Percentiles rank a stretch among this genome's conserved stretches.
Conservation (phyloP, 305 asterid species). For the Solanum hybrid region DNA sequence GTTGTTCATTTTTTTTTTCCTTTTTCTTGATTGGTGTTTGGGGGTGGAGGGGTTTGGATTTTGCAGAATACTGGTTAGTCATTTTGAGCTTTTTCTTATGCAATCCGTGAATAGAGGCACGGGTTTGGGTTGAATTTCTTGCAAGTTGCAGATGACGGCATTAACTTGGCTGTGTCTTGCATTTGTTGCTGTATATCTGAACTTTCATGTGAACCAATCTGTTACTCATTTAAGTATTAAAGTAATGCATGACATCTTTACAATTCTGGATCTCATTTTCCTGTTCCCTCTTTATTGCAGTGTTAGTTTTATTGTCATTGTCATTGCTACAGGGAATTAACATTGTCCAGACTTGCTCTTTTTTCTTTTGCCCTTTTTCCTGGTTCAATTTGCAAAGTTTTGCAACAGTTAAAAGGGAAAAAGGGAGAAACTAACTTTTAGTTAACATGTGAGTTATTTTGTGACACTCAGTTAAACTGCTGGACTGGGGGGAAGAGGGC, state of each 20-base stretch:
- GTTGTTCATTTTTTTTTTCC: too few relatives aligned
- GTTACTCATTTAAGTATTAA: slow-evolving; percentile 6
- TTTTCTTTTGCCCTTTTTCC: background rate
- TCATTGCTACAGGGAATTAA: background rate
- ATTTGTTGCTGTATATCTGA: slow-evolving; percentile 25
- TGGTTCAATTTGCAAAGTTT: background rate
- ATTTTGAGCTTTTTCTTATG: slow-evolving; percentile 34
- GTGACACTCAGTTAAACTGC: slow-evolving; percentile 58
- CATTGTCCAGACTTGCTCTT: background rate
- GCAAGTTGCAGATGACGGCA: slow-evolving; percentile 38
- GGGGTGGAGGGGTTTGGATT: background rate
- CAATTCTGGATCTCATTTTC: slow-evolving; percentile 32
- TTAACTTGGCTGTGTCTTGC: slow-evolving; percentile 20
- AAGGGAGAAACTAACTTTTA: background rate
- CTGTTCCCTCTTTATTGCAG: background rate
- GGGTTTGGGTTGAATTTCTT: slow-evolving; percentile 36
- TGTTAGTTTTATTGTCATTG: background rate
- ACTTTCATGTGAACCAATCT: slow-evolving; percentile 65
- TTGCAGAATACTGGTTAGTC: background rate
- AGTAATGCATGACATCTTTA: slow-evolving; percentile 14
- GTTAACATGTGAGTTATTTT: background rate
- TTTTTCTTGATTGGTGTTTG: background rate
- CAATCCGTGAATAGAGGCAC: slow-evolving; percentile 77
- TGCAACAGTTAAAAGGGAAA: background rate
- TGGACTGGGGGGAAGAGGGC: slow-evolving; percentile 93